A percentile compares a stretch with the other conserved stretches of the same genome.
These are phyloP conservation scores for Candida easanensis DNA, from an alignment of 805 yeast genomes.

Conservation along the genomic window DNA sequence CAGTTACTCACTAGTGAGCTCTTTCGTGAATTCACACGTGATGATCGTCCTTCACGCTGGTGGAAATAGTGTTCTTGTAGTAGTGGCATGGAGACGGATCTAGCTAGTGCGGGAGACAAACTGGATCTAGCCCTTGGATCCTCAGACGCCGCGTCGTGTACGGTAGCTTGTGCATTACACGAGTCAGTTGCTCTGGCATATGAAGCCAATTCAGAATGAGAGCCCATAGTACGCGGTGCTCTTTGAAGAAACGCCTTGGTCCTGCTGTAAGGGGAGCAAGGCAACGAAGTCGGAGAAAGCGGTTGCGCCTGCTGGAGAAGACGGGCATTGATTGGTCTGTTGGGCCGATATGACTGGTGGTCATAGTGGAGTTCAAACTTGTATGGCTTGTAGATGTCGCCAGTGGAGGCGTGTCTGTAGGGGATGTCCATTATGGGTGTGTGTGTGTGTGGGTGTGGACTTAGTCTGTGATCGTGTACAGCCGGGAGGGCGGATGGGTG, in stretches of 20 bases:
- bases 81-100: constrained; percentile 10
- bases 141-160: background rate
- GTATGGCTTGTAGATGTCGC: constrained; percentile 6
- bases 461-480: background rate
- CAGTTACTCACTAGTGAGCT: constrained; percentile 18
- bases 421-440: constrained; percentile 4
- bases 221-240: background rate
- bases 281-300: background rate
- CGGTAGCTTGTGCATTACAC: background rate
- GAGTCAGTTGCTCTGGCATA: background rate
- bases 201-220: background rate
- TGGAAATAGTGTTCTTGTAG: background rate
- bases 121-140: background rate
- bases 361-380: constrained; percentile 18
- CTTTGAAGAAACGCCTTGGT: background rate
- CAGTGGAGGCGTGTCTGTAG: constrained; percentile 15
- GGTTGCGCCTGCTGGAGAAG: constrained; percentile 9
- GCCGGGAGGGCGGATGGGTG: background rate
- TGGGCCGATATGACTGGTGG: constrained; percentile 12
- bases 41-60: background rate
- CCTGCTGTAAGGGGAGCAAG: background rate
- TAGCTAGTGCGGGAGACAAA: background rate
- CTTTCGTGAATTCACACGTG: constrained; percentile 7
- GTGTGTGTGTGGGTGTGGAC: background rate
- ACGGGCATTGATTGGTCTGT: constrained; percentile 17